phyloP scores from a whole-genome alignment of 768 basidiomycete species.

The Mycena sanguinolenta region DNA sequence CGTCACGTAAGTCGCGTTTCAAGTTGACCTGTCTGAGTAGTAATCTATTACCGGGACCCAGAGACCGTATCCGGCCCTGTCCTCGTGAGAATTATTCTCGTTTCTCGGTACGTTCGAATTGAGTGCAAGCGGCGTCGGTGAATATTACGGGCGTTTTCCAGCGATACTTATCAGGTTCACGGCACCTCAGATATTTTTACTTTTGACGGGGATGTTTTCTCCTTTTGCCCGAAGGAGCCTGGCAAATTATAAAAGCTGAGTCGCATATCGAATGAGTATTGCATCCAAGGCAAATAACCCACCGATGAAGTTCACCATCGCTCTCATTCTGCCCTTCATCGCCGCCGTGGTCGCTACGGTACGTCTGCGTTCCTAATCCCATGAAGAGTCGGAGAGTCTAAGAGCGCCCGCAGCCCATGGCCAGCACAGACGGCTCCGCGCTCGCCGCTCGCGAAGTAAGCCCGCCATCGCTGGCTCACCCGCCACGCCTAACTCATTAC shows the following conservation, averaged over 20 bases:
- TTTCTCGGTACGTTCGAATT: too few relatives aligned
- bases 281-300: too few relatives aligned
- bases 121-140: not conserved
- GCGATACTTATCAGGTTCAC: not conserved
- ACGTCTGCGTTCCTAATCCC: too few relatives aligned
- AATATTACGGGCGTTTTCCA: not conserved
- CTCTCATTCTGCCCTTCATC: not conserved
- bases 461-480: not conserved
- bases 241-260: constrained; percentile 3
- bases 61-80: not conserved
- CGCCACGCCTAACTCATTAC: not conserved
- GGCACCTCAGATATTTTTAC: not conserved
- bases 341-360: constrained; percentile 6
- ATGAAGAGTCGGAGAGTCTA: too few relatives aligned
- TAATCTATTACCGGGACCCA: not conserved
- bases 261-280: too few relatives aligned
- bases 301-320: constrained; percentile 11
- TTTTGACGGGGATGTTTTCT: constrained; percentile 3
- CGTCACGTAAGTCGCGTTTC: not conserved
- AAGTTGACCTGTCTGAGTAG: not conserved
- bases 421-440: too few relatives aligned
- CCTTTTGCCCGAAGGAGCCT: too few relatives aligned
- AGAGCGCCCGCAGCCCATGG: too few relatives aligned
- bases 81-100: not conserved
- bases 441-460: too few relatives aligned